A percentile compares a stretch with the other conserved stretches of the same genome.
phyloP scores from a whole-genome alignment of 495 filamentous ascomycete genomes.

The Gamarada debralockiae region DNA sequence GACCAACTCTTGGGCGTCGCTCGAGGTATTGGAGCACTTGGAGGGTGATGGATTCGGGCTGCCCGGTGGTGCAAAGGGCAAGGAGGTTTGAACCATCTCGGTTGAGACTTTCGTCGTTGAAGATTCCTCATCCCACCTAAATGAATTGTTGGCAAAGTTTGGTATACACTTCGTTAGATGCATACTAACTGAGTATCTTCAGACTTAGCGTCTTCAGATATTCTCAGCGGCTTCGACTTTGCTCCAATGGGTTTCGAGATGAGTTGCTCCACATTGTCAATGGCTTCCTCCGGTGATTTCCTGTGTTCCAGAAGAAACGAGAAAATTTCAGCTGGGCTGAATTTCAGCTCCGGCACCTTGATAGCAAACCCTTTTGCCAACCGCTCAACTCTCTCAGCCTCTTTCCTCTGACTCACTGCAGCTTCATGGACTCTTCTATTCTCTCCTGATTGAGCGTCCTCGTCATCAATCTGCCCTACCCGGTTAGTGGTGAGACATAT shows the following conservation, averaged over 20 bases:
- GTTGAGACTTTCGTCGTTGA: slow-evolving; percentile 1
- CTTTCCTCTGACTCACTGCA: slow-evolving; percentile 19
- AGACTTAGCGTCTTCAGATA: slow-evolving; percentile 4
- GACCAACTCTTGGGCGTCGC: slow-evolving; percentile 9
- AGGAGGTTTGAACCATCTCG: slow-evolving; percentile 11
- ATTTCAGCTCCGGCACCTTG: slow-evolving; percentile 68
- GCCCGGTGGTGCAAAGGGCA: slow-evolving; percentile 6
- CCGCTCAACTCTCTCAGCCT: slow-evolving; percentile 33
- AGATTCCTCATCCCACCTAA: slow-evolving; percentile 8
- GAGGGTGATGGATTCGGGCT: slow-evolving; percentile 1
- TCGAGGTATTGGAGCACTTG: slow-evolving; percentile 6
- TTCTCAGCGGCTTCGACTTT: slow-evolving; percentile 1
- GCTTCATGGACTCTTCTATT: slow-evolving; percentile 1
- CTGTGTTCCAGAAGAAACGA: slow-evolving; percentile 68
- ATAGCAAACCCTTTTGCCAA: slow-evolving; percentile 54
- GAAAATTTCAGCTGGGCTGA: slow-evolving; percentile 68
- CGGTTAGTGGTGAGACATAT: too few relatives aligned
- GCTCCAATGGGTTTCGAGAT: slow-evolving; percentile 6
- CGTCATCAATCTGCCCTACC: too few relatives aligned
- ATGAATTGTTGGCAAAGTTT: slow-evolving; percentile 13
- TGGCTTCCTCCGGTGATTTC: slow-evolving; percentile 51
- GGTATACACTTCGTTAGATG: not conserved
- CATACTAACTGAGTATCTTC: slow-evolving; percentile 12
- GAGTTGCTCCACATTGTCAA: slow-evolving; percentile 42
- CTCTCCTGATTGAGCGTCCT: slow-evolving; percentile 6